Base-by-base conservation (phyloP, 2,329 filamentous ascomycete genomes). In the Penicillium olsonii region DNA sequence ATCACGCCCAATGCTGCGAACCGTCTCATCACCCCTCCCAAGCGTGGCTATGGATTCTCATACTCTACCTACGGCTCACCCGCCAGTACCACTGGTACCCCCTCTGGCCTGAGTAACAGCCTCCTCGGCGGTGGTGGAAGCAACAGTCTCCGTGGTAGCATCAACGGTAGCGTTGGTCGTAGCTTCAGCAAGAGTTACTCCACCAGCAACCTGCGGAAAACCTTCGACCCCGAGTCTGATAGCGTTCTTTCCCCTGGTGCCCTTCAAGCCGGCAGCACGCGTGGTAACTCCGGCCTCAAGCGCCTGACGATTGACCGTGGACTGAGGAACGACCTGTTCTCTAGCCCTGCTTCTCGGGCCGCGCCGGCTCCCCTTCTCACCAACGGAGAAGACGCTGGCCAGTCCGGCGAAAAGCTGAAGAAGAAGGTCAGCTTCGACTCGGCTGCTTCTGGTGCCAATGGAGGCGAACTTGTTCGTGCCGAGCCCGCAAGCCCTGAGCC, bases 351-450 rank as follows among this genome's bases (percentile, higher is more conserved):
- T 37, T 64, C 66, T 48, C 63, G 68, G 4, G 55, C 67, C 20
- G 54, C 61, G 12, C 48, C 62, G 2, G 61, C 45, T 14, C 45
- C 45, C 37, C 33, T 38, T 24, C 39, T 70, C 33, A 69, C 69
- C 17, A 69, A 73, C 51, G 70, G 69, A 4, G 69, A 71, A 14
- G 69, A 78, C 54, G 67, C 75, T 54, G 66, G 57, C 39, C 59
- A 66, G 50, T 54, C 65, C 27, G 55, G 52, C 37, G 57, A 68
- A 55, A 69, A 67, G 52, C 59, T 66, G 40, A 86, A 87, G 56
- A 96, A 96, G 77, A 85, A 88, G 45, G 94, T 99, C 44, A 96
- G 91, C 74, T 99, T 97, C 62, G 91, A 96, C 65, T 84, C 85
- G 4, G 81, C 80, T 62, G 80, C 78, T 26, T 71, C 78, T 19